Percentiles rank a stretch among this genome's conserved stretches.
Evolutionary conservation across 2,329 filamentous ascomycete species (phyloP).

Genomic region (Sporothrix mexicana): DNA sequence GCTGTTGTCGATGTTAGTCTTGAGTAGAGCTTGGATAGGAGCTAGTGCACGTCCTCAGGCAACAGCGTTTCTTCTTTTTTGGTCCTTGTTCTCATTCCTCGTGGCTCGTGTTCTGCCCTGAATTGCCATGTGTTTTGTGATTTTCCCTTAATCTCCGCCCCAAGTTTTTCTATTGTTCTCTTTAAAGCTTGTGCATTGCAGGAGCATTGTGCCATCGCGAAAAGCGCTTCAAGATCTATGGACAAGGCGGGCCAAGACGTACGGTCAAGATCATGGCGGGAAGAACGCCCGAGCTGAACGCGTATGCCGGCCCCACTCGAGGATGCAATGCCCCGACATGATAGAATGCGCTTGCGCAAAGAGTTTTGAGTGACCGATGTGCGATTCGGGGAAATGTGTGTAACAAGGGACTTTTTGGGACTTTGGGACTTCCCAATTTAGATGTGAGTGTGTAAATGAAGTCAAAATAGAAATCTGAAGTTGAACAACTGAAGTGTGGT

Average conservation of each 20-base stretch:
- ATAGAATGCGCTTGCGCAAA: not conserved
- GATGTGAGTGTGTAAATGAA: not conserved
- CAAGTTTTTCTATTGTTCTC: no score
- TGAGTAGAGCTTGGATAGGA: not conserved
- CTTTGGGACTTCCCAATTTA: conserved; percentile 2
- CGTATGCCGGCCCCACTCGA: conserved; percentile 13
- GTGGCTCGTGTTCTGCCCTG: not conserved
- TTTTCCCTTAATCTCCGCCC: not conserved
- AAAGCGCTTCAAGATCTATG: not conserved
- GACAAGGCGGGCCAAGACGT: not conserved
- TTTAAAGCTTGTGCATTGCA: not conserved
- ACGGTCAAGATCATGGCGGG: not conserved
- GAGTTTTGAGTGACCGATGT: not conserved
- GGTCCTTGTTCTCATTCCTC: not conserved
- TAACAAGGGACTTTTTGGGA: not conserved
- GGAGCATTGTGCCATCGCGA: not conserved
- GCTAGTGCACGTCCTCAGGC: conserved; percentile 16
- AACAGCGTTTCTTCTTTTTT: not conserved
- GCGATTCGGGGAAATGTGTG: not conserved
- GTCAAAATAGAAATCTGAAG: conserved; percentile 12
- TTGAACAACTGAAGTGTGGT: not conserved
- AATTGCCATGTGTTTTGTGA: not conserved
- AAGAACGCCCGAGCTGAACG: not conserved
- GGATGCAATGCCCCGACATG: not conserved
- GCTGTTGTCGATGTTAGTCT: conserved; percentile 18